Evolutionary conservation across 441 rosid species (phyloP), one percentile per base, ranked within the genome.

Genomic region (Syzygium malaccense): DNA sequence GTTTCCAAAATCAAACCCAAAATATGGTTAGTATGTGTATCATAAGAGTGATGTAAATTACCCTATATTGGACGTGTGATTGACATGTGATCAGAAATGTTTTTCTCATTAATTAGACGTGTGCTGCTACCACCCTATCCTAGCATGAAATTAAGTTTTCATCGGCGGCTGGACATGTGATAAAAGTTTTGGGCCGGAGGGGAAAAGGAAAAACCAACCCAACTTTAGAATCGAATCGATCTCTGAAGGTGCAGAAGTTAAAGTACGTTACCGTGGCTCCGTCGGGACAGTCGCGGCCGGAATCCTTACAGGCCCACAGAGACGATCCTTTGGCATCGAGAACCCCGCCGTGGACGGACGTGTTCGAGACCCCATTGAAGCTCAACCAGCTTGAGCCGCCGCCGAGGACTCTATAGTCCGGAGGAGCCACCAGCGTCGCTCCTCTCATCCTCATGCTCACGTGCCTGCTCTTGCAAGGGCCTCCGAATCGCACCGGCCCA

Each of bases 261-360:
- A 13, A 37, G 51, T 23, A 37, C 17, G 48, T 75, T 93, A 93
- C 94, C 92, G 95, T 94, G 84, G 95, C 95, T 30, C 97, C 95
- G 37, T 55, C 78, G 55, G 94, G 95, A 89, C 95, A 94, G 55
- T 84, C 30, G 6, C 37, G 51, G 83, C 90, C 88, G 28, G 88
- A 66, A 54, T 90, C 92, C 33, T 95, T 93, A 58, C 95, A 93
- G 49, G 79, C 92, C 96, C 96, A 94, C 88, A 94, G 86, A 15
- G 91, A 56, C 5, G 93, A 85, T 48, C 95, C 96, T 15, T 91
- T 92, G 57, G 96, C 96, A 87, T 95, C 95, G 33, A 95, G 89
- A 37, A 91, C 89, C 30, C 95, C 95, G 26, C 95, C 96, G 75
- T 89, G 85, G 32, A 92, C 87, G 45, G 93, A 91, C 80, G 91